Evolutionary conservation across 73 alveolate species (phyloP).

Genomic region (Diophrys appendiculata): DNA sequence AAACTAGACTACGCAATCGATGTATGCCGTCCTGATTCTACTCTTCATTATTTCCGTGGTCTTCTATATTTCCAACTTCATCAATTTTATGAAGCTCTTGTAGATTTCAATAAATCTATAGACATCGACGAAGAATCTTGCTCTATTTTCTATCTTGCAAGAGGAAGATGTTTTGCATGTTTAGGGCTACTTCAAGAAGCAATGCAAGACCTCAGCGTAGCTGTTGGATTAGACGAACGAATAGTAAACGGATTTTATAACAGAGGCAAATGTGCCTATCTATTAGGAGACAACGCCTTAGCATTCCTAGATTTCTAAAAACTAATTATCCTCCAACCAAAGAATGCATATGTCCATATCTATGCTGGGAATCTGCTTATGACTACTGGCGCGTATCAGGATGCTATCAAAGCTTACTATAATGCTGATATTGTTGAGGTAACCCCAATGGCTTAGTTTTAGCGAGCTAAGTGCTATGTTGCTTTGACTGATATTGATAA

Average conservation of each 20-base stretch:
- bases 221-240: conserved; percentile 54
- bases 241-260: conserved; percentile 46
- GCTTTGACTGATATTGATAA: conserved; percentile 56
- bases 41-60: conserved; percentile 47
- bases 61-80: conserved; percentile 54
- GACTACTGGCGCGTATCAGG: conserved; percentile 70
- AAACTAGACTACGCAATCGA: conserved; percentile 50
- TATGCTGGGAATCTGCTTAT: conserved; percentile 75
- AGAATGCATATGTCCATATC: conserved; percentile 70
- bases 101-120: conserved; percentile 62
- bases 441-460: conserved; percentile 62
- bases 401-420: conserved; percentile 68
- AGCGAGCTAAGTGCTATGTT: conserved; percentile 58
- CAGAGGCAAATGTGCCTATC: conserved; percentile 70
- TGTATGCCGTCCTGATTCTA: conserved; percentile 35
- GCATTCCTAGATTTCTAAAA: conserved; percentile 67
- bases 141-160: conserved; percentile 47
- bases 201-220: conserved; percentile 59
- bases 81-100: conserved; percentile 59
- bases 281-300: conserved; percentile 58
- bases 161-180: conserved; percentile 69
- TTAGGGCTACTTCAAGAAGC: conserved; percentile 65
- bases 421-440: conserved; percentile 62
- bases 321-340: conserved; percentile 65
- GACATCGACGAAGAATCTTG: conserved; percentile 68